Base-by-base conservation (phyloP, 2,329 filamentous ascomycete species). In the Aspergillus caelatus region DNA sequence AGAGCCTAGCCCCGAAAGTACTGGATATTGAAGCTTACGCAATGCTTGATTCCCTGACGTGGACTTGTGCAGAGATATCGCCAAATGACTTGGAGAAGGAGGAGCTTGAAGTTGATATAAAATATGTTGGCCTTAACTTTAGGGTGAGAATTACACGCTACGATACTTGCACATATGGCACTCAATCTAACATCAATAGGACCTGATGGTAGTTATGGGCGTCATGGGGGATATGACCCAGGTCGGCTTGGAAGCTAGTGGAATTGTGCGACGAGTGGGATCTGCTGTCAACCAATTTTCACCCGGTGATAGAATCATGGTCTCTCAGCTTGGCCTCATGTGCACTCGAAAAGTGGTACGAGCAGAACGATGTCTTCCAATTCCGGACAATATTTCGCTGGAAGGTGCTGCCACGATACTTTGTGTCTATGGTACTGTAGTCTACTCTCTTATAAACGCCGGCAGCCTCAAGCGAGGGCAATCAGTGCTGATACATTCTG, bases 181-280 rank as follows among this genome's bases (percentile, higher is more conserved):
- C 3, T 16, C 7, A 14, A 50, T 32, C 45, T 64, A 57, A 57
- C 32, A 4, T 3, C 1, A 1, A 19, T 32, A 70, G 67, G 69
- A 79, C 62, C 66, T 78, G 23, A 72, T 76, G 65, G 68, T 74
- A 7, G 66, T 73, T 2, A 71, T 76, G 68, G 78, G 78, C 1
- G 67, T 76, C 28, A 23, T 76, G 4, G 64, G 63, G 6, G 63
- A 65, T 16, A 56, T 57, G 3, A 64, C 67, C n/a, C 61, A 67
- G 12, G 53, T 77, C n/a, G 76, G 75, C 2, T 45, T 74, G 3
- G 77, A 79, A 61, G 75, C 66, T 19, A 62, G 58, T 57, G 77
- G 76, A 23, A 58, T 77, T 21, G 68, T 79, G 14, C 66, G 61
- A 34, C 50, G 61, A n/a, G 62, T 74, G 16, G 76, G 75, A 1